phyloP scores from a whole-genome alignment of 2,329 filamentous ascomycete genomes.

The Fusarium compactum region DNA sequence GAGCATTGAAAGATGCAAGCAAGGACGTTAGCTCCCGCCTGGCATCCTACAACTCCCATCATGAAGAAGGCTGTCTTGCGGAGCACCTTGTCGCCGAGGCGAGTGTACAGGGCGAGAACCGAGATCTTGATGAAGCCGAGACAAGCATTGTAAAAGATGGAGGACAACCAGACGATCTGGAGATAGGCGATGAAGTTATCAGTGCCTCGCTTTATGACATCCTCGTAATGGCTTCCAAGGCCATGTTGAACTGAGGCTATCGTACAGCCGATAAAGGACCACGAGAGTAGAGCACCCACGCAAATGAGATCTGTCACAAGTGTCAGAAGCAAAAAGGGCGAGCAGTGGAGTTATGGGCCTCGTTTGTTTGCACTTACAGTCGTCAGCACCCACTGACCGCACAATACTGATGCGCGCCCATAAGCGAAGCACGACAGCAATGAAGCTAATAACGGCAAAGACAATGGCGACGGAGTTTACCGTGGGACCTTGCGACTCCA shows the following conservation, averaged over 20 bases:
- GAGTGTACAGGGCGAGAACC: conserved; percentile 24
- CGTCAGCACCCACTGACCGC: conserved; percentile 25
- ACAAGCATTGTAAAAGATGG: conserved; percentile 38
- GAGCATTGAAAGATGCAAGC: conserved; percentile 35
- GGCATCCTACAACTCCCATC: conserved; percentile 30
- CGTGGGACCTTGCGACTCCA: conserved; percentile 22
- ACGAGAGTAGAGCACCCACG: conserved; percentile 29
- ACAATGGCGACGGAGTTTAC: conserved; percentile 27
- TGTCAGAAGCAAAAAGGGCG: not conserved
- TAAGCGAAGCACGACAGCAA: conserved; percentile 28
- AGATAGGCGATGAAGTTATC: conserved; percentile 33
- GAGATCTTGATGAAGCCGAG: conserved; percentile 39
- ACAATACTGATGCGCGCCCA: conserved; percentile 35
- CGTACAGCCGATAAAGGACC: conserved; percentile 26
- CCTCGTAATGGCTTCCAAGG: conserved; percentile 25
- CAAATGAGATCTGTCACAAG: conserved; percentile 27
- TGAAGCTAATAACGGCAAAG: conserved; percentile 31
- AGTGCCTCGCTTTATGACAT: conserved; percentile 19
- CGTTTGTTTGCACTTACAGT: conserved; percentile 24
- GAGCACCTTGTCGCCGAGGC: conserved; percentile 24
- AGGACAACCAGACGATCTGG: conserved; percentile 34
- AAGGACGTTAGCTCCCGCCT: conserved; percentile 27
- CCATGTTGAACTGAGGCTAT: conserved; percentile 34
- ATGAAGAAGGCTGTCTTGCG: conserved; percentile 29
- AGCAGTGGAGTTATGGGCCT: not conserved